Base-by-base conservation (phyloP, 129 eudicot species). In the Artemisia tridentata region DNA sequence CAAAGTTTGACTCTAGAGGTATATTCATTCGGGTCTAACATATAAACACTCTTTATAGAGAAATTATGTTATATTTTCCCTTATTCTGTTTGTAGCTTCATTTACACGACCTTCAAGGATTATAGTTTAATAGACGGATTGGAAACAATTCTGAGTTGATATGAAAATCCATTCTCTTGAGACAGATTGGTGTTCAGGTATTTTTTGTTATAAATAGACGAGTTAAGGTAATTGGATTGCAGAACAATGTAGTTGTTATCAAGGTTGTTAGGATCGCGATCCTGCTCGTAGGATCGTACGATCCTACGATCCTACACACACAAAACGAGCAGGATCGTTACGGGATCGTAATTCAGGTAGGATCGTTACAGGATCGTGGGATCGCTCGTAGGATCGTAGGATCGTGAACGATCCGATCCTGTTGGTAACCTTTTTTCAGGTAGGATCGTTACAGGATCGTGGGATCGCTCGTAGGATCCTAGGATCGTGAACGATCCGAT, bases 11-110 rank as follows among this genome's bases (percentile, higher is more conserved):
- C 72, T 19, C 54, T 41, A 13, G 51, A 66, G 67, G 45, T 65
- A 43, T 54, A 53, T 25, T 49, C 29, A 53, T 45, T 49, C 29
- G 46, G 63, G 63, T 68, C 54, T 76, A 48, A 29, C 75, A 51
- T 71, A 25, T 48, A 57, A 76, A 20, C 17, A 7, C 68, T 23
- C 47, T 25, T 55, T 61, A 53, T 46, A 27, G 67, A 57, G 56
- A 55, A 59, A 23, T 68, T 61, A 56, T 68, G 68, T 67, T 75
- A 61, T 52, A 4, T 73, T 64, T 73, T 73, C 43, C 41, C 15
- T 38, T 62, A 49, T 51, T 52, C 7, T 60, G 48, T 49, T 60
- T 51, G 46, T 29, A 51, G 76, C 14, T 65, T n/a, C 31, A 14
- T 56, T 31, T 19, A 71, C 51, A 20, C 27, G 66, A 57, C 38